A percentile compares a stretch with the other conserved stretches of the same genome.
phyloP scores from a whole-genome alignment of 1,139 yeast species.

The Arxiozyma slooffiae region DNA sequence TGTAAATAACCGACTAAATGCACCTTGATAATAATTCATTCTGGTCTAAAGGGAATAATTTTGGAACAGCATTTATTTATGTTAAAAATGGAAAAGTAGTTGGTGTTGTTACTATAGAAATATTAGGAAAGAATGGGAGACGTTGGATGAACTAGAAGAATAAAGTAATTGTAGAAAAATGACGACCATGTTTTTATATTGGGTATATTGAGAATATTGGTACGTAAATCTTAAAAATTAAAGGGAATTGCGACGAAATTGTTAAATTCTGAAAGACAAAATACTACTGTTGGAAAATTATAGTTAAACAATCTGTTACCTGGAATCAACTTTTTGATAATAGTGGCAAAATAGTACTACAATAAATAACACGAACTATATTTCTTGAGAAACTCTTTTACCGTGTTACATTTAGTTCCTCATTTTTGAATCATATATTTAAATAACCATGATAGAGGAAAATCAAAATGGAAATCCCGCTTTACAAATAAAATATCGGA shows the following conservation, averaged over 20 bases:
- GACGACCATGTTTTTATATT: slow-evolving; percentile 20
- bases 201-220: slow-evolving; percentile 31
- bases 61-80: slow-evolving; percentile 26
- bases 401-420: slow-evolving; percentile 25
- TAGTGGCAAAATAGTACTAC: slow-evolving; percentile 28
- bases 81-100: slow-evolving; percentile 23
- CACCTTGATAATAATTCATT: slow-evolving; percentile 29
- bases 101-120: slow-evolving; percentile 26
- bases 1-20: slow-evolving; percentile 28
- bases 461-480: too few species aligned
- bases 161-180: slow-evolving; percentile 20
- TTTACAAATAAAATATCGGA: too few species aligned
- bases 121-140: slow-evolving; percentile 16
- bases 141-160: slow-evolving; percentile 28
- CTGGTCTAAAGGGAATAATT: slow-evolving; percentile 17
- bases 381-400: slow-evolving; percentile 25
- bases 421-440: too few species aligned
- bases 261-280: slow-evolving; percentile 23
- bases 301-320: slow-evolving; percentile 22
- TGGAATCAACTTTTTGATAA: slow-evolving; percentile 32
- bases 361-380: slow-evolving; percentile 27
- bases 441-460: background rate
- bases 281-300: slow-evolving; percentile 15
- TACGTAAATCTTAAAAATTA: slow-evolving; percentile 22
- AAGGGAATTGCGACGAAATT: slow-evolving; percentile 25